Conservation (phyloP, 1,139 yeast species). For the Yamadazyma spencermartinsiae region DNA sequence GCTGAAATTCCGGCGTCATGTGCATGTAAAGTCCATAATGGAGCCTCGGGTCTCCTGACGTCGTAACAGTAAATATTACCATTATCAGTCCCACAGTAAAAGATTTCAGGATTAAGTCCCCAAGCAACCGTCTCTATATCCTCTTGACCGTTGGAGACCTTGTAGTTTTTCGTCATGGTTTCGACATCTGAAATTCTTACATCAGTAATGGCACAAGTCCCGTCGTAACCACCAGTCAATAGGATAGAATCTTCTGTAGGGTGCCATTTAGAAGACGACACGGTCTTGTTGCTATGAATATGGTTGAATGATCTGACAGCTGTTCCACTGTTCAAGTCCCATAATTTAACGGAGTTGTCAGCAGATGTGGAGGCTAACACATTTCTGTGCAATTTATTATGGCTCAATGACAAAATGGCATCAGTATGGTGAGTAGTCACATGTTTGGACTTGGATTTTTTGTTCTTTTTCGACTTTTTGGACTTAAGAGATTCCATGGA, state of each 20-base stretch:
- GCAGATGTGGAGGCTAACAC: constrained; percentile 94
- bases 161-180: constrained; percentile 61
- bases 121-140: constrained; percentile 86
- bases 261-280: constrained; percentile 89
- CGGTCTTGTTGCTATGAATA: constrained; percentile 69
- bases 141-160: constrained; percentile 57
- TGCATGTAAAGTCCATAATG: constrained; percentile 95
- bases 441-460: constrained; percentile 44
- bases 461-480: constrained; percentile 47
- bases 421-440: constrained; percentile 85
- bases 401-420: constrained; percentile 86
- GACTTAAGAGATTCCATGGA: constrained; percentile 40
- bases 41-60: constrained; percentile 65
- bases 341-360: constrained; percentile 87
- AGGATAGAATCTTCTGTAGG: constrained; percentile 71
- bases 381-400: constrained; percentile 78
- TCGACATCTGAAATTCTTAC: constrained; percentile 72
- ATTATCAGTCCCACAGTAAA: constrained; percentile 88
- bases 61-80: constrained; percentile 92
- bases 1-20: constrained; percentile 93
- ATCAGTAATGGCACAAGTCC: constrained; percentile 76
- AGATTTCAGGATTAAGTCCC: constrained; percentile 60
- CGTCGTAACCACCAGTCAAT: constrained; percentile 92
- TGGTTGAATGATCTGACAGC: constrained; percentile 71
- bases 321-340: constrained; percentile 80